A percentile compares a stretch with the other conserved stretches of the same genome.
Conservation (phyloP, 2,329 filamentous ascomycete species). For the Fusarium concolor region DNA sequence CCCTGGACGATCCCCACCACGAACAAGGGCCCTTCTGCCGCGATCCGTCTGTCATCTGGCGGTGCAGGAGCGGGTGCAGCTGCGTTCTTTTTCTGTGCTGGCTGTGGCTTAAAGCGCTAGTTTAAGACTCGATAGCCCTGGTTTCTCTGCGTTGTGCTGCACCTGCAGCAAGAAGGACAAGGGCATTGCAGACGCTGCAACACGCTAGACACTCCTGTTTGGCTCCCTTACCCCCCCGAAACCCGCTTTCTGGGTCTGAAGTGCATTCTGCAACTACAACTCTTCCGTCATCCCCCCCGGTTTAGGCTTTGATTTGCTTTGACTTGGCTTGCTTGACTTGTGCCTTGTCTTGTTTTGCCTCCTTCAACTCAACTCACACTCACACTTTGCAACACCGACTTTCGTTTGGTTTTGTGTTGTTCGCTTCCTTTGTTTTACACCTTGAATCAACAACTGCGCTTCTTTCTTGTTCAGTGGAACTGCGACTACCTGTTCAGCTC, state of each 20-base stretch:
- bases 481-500: not conserved
- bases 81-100: slow-evolving; percentile 9
- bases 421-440: slow-evolving; percentile 6
- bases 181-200: slow-evolving; percentile 30
- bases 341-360: slow-evolving; percentile 21
- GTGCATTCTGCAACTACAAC: slow-evolving; percentile 32
- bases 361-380: slow-evolving; percentile 23
- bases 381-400: not conserved
- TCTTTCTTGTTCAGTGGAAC: not conserved
- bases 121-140: slow-evolving; percentile 14
- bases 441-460: slow-evolving; percentile 2
- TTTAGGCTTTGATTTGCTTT: slow-evolving; percentile 26
- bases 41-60: slow-evolving; percentile 13
- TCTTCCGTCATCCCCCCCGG: slow-evolving; percentile 34
- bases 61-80: not conserved
- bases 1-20: slow-evolving; percentile 16
- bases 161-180: slow-evolving; percentile 11
- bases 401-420: slow-evolving; percentile 11
- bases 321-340: not conserved
- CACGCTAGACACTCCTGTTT: slow-evolving; percentile 23
- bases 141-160: slow-evolving; percentile 8
- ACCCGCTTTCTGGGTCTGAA: slow-evolving; percentile 40
- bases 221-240: slow-evolving; percentile 26
- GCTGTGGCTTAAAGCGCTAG: slow-evolving; percentile 34
- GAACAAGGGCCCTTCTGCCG: slow-evolving; percentile 20